Evolutionary conservation across 2,329 filamentous ascomycete species (phyloP), one percentile per base, ranked within the genome.

Genomic region (Stagonosporopsis vannaccii): DNA sequence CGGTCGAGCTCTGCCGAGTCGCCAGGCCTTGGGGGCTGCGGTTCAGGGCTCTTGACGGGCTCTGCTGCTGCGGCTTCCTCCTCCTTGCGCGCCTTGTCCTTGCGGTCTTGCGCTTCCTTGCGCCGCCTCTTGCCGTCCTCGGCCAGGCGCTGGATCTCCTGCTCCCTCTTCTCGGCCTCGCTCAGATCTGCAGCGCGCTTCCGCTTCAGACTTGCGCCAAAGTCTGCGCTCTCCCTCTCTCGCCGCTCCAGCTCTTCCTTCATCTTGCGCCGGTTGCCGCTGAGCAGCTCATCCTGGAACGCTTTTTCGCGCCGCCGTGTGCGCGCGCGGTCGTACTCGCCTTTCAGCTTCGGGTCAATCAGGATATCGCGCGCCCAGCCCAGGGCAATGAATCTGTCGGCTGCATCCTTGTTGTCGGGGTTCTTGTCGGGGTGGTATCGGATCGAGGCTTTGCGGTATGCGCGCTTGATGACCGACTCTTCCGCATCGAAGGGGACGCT

Each of bases 391-490:
- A 96, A 98, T 69, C 90, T 90, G 52, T 88, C 87, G 41, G 91
- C 83, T 64, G 95, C 91, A 67, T 79, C 78, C 5, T 79, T 77
- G 56, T 80, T 73, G 63, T 75, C 73, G 48, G 85, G 85, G 51
- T 93, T 88, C 79, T 97, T 97, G 82, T 98, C 94, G 1, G 94
- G 94, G 75, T 98, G 94, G 80, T 93, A 92, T 70, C 91, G 92
- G n/a, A 97, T 82, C 3, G 92, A 92, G 26, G 89, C 88, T 68
- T 91, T 90, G 56, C 92, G 87, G 82, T 94, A 97, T 40, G 91
- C 92, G 64, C 90, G 87, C 61, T 91, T 88, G 68, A 96, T 89
- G 60, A 92, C 89, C n/a, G 86, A 79, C 52, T 89, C 88, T 19
- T 83, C 78, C 0, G 88, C 85, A 17, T 87, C 83, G 19, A 86